Evolutionary conservation across 306 rosid species (phyloP).

Genomic region (Mucuna pruriens): DNA sequence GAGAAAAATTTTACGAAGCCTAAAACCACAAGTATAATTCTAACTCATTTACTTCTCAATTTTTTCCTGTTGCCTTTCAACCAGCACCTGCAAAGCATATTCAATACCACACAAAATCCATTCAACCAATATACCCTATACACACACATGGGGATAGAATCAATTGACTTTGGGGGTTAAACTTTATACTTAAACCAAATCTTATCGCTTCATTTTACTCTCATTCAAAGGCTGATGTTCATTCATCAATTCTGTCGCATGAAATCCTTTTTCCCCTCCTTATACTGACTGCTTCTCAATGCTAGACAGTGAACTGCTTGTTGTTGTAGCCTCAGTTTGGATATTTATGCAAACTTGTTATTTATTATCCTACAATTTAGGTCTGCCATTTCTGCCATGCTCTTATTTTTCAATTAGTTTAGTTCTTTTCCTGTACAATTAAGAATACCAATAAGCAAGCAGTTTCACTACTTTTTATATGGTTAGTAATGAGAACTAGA

Average conservation of each 20-base stretch:
- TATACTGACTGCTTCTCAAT: too few species aligned
- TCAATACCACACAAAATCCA: slow-evolving; percentile 1
- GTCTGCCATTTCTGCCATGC: too few species aligned
- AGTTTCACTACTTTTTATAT: neutral
- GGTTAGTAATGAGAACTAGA: neutral
- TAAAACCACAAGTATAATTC: neutral
- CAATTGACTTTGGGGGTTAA: neutral
- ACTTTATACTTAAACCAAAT: neutral
- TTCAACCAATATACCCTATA: neutral
- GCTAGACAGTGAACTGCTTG: too few species aligned
- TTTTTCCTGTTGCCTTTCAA: slow-evolving; percentile 30
- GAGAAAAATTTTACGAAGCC: neutral
- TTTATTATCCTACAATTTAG: too few species aligned
- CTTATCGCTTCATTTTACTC: neutral
- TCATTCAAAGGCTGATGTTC: too few species aligned
- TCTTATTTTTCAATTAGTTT: neutral
- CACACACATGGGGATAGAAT: neutral
- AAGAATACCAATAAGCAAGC: neutral
- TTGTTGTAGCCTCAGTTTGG: too few species aligned
- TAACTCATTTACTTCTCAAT: slow-evolving; percentile 19
- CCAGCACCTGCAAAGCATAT: slow-evolving; percentile 15
- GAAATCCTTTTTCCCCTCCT: too few species aligned
- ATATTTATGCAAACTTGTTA: too few species aligned
- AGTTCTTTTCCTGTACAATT: neutral
- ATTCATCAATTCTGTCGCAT: too few species aligned